Base-by-base conservation (phyloP, 805 yeast genomes). In the Sungouiozyma intestinalis region DNA sequence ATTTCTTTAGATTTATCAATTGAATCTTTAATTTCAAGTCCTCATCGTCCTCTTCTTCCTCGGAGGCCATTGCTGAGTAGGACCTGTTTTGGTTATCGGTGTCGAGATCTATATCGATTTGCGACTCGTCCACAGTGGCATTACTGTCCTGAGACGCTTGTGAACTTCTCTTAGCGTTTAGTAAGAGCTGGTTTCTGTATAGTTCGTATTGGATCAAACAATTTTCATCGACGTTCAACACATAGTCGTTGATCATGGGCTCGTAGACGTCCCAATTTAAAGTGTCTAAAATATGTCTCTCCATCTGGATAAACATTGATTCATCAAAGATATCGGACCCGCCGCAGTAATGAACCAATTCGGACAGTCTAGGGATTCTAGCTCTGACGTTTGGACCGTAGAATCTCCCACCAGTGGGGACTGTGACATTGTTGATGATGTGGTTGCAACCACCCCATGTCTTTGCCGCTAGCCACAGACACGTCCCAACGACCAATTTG, bases 391-490 rank as follows among this genome's bases (percentile, higher is more conserved):
- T 85, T 32, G 85, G 84, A 9, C 84, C 84, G 41, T 65, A 59
- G 55, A 69, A 77, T 50, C 81, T 67, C 4, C 81, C 82, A 33
- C 84, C 84, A 13, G 71, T 61, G 40, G 74, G 73, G 21, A 69
- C 61, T 7, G 63, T 59, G 3, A 66, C 58, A 45, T 70, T 66
- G 55, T 76, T 76, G 41, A 76, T 72, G 49, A 77, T 75, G 60
- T 79, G 85, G 49, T 76, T 77, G 60, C 81, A 78, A 33, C 85
- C 85, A 38, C 85, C 85, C 54, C 74, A 75, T 14, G 79, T 71
- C 61, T 90, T 90, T 19, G 95, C 80, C 2, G 95, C 85, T 29
- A 90, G 73, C 97, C 97, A 90, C 27, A 90, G 66, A 46, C 95
- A 85, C 3, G 95, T 85, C 46, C 94, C 83, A 27, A 94, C 87